Evolutionary conservation across 1,284 basidiomycete genomes (phyloP).

Genomic region (Moesziomyces antarcticus): DNA sequence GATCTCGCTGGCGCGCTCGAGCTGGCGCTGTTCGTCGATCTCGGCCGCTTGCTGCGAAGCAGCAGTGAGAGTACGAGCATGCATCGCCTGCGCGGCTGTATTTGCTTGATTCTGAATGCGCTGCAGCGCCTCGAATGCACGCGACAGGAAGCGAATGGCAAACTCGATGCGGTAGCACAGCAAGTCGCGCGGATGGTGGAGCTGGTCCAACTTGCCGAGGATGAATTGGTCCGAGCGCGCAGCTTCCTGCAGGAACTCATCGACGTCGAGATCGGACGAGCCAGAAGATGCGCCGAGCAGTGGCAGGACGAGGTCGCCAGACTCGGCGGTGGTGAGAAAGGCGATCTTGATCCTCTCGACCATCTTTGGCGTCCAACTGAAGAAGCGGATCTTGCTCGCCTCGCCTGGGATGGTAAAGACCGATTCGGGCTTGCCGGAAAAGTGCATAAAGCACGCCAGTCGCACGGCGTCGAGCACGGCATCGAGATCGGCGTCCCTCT

Average conservation of each 20-base stretch:
- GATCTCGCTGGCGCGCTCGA: constrained; percentile 35
- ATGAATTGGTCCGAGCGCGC: constrained; percentile 35
- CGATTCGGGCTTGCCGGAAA: constrained; percentile 46
- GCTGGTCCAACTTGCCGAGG: constrained; percentile 16
- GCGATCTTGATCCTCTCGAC: constrained; percentile 32
- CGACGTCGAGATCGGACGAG: constrained; percentile 8
- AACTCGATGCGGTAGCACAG: constrained; percentile 40
- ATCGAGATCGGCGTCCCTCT: constrained; percentile 50
- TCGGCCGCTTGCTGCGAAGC: constrained; percentile 32
- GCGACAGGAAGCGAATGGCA: constrained; percentile 27
- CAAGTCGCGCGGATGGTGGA: constrained; percentile 25
- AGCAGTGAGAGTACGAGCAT: constrained; percentile 7
- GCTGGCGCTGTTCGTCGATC: constrained; percentile 40
- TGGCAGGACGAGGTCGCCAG: constrained; percentile 18
- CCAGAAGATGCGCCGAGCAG: constrained; percentile 6
- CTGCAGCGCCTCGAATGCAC: constrained; percentile 33
- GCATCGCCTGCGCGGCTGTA: constrained; percentile 34
- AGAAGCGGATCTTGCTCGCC: constrained; percentile 22
- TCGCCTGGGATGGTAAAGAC: constrained; percentile 42
- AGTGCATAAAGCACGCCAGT: constrained; percentile 50
- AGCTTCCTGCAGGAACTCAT: constrained; percentile 19
- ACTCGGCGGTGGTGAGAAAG: constrained; percentile 19
- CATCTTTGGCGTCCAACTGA: constrained; percentile 42
- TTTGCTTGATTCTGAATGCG: constrained; percentile 30
- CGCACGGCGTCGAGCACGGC: constrained; percentile 45